A percentile compares a stretch with the other conserved stretches of the same genome.
These are phyloP conservation scores for Brettanomyces sp. DNA, from an alignment of 805 yeast genomes.

Conservation along the genomic window DNA sequence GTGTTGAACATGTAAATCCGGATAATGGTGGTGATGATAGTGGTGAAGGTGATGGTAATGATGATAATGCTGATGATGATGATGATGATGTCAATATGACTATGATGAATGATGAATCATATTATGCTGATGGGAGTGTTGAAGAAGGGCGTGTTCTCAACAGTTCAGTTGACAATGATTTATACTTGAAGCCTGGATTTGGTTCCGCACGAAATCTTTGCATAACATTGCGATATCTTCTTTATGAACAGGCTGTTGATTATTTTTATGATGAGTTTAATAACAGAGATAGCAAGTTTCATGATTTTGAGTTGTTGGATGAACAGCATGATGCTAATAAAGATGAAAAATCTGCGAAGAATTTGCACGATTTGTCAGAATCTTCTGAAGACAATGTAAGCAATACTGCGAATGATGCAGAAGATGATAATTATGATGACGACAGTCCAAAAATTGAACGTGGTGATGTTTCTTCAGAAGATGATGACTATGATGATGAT, in stretches of 20 bases:
- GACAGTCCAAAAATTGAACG: background rate
- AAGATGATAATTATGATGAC: background rate
- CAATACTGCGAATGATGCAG: background rate
- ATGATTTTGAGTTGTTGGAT: slow-evolving; percentile 13
- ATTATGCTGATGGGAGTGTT: slow-evolving; percentile 13
- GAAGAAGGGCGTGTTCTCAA: background rate
- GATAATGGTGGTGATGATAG: slow-evolving; percentile 11
- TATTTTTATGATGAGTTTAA: slow-evolving; percentile 12
- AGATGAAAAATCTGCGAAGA: slow-evolving; percentile 13
- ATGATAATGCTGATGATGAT: slow-evolving; percentile 8
- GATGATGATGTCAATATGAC: background rate
- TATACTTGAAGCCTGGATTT: slow-evolving; percentile 36
- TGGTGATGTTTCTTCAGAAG: too few species aligned
- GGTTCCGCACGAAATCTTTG: slow-evolving; percentile 48
- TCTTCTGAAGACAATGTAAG: background rate
- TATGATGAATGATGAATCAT: background rate
- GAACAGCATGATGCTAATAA: slow-evolving; percentile 25
- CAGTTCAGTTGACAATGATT: slow-evolving; percentile 17
- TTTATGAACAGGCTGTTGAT: slow-evolving; percentile 66
- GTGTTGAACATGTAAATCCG: background rate
- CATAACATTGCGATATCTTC: slow-evolving; percentile 52
- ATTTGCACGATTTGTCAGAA: background rate
- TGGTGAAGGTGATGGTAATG: background rate
- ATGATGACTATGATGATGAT: slow-evolving; percentile 1
- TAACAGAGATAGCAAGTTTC: slow-evolving; percentile 5